Base-by-base conservation (phyloP, 192 early-diverging fungal genomes). In the Podila epicladia region DNA sequence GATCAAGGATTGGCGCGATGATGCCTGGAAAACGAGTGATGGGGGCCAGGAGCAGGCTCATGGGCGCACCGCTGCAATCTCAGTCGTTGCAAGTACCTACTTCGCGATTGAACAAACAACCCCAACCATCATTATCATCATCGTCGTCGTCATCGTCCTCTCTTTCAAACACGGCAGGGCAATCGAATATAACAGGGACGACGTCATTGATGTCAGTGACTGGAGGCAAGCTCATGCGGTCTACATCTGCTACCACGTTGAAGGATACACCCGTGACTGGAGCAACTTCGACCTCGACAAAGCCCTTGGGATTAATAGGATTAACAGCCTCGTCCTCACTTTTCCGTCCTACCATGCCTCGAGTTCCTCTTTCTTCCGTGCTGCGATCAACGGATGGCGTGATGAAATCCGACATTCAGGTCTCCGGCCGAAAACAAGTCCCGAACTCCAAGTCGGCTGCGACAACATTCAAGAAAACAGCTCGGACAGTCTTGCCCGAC, bases 401-500 rank as follows among this genome's bases (percentile, higher is more conserved):
- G 12, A 32, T 67, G 1, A 70, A 71, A 2, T 2, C 76, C 20
- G 71, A 72, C 0, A 53, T 33, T 62, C 66, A 67, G 20, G 4
- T 20, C 22, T 55, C 20, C n/a, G 53, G 9, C 20, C 24, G 53
- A 22, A n/a, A 55, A 55, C 71, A 61, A 35, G 58, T 72, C 29
- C 31, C 55, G 41, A 48, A 7, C 17, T 37, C 50, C 12, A 80
- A 80, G 22, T 53, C 77, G 12, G 22, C 51, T 26, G 51, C 69
- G 6, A 17, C 66, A 6, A 17, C 66, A 6, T 13, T 73, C 13
- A 80, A 80, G 50, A 72, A 69, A 45, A 29, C 71, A 0, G 58
- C 61, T 17, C 65, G 77, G 2, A 65, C 70, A 2, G 77, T 65
- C 8, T 53, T 80, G 4, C 70, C 71, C 17, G 71, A 80, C 9